Conservation (phyloP, 2,329 filamentous ascomycete genomes). For the Colletotrichum abscissum region DNA sequence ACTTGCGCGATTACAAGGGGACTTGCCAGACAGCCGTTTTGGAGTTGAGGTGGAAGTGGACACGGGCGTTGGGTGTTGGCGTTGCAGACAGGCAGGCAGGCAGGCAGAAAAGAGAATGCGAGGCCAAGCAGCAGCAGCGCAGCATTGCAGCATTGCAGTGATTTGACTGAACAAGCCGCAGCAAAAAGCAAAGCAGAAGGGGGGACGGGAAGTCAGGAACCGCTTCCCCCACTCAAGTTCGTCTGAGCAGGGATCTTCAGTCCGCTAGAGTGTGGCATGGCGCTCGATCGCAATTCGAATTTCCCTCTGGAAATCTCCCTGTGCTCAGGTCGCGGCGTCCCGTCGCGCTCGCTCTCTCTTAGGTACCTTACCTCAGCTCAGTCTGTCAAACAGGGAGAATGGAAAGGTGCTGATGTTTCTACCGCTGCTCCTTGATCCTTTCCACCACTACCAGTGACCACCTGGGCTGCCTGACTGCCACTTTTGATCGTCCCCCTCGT, state of each 20-base stretch:
- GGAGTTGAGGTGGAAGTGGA: background rate
- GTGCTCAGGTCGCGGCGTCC: background rate
- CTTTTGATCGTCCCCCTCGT: constrained; percentile 22
- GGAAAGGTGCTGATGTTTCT: background rate
- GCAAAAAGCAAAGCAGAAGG: background rate
- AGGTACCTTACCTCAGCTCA: background rate
- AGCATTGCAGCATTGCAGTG: too few species aligned
- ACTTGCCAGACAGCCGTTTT: background rate
- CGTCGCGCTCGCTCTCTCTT: constrained; percentile 12
- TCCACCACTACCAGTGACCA: background rate
- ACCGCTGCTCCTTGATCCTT: background rate
- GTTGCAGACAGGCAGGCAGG: background rate
- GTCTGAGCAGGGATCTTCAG: constrained; percentile 28
- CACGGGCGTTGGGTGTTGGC: background rate
- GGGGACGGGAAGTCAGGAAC: constrained; percentile 15
- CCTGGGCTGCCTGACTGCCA: background rate
- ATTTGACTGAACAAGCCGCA: background rate
- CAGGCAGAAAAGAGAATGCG: background rate
- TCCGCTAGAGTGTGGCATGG: constrained; percentile 22
- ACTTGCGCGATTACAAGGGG: constrained; percentile 20
- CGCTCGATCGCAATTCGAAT: constrained; percentile 34
- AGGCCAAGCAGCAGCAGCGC: background rate
- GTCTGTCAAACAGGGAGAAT: background rate
- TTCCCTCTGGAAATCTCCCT: constrained; percentile 25
- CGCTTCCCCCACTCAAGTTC: constrained; percentile 16